Percentiles rank a stretch among this genome's conserved stretches.
Conservation (phyloP, 2,329 filamentous ascomycete species). For the Magnaporthiopsis rhizophila region DNA sequence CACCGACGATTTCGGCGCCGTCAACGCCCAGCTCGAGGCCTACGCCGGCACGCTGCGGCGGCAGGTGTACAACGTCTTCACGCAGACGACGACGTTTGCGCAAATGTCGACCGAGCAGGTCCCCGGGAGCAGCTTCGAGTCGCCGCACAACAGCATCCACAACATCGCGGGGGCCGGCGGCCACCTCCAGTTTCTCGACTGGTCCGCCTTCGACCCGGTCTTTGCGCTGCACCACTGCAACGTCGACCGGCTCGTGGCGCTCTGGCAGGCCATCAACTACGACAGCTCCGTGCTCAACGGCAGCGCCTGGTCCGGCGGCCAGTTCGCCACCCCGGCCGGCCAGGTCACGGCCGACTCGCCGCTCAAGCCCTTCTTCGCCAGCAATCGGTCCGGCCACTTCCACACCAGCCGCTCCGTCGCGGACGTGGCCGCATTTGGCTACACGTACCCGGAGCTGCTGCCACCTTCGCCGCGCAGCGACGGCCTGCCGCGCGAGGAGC, state of each 20-base stretch:
- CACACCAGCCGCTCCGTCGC: conserved; percentile 32
- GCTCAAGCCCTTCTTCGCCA: conserved; percentile 40
- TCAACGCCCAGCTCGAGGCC: conserved; percentile 14
- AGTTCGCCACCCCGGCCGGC: conserved; percentile 32
- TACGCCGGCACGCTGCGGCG: conserved; percentile 21
- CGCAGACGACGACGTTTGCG: conserved; percentile 27
- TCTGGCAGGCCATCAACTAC: conserved; percentile 35
- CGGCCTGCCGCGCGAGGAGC: conserved; percentile 43
- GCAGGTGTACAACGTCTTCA: conserved; percentile 32
- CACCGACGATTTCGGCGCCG: conserved; percentile 25
- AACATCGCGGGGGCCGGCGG: conserved; percentile 20
- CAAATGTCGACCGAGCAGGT: conserved; percentile 31
- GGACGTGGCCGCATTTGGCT: conserved; percentile 26
- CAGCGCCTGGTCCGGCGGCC: conserved; percentile 18
- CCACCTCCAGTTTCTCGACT: conserved; percentile 28
- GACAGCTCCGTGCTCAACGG: conserved; percentile 22
- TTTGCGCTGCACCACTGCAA: conserved; percentile 49
- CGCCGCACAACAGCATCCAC: conserved; percentile 35
- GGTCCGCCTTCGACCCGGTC: conserved; percentile 37
- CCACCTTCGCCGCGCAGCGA: conserved; percentile 27
- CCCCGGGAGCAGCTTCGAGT: conserved; percentile 32
- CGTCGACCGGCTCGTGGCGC: conserved; percentile 50
- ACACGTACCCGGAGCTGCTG: conserved; percentile 31
- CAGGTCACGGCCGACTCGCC: conserved; percentile 36
- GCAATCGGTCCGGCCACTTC: conserved; percentile 24